Percentiles rank a stretch among this genome's conserved stretches.
Evolutionary conservation across 2,329 filamentous ascomycete genomes (phyloP).

Genomic region (Huntiella bhutanensis): DNA sequence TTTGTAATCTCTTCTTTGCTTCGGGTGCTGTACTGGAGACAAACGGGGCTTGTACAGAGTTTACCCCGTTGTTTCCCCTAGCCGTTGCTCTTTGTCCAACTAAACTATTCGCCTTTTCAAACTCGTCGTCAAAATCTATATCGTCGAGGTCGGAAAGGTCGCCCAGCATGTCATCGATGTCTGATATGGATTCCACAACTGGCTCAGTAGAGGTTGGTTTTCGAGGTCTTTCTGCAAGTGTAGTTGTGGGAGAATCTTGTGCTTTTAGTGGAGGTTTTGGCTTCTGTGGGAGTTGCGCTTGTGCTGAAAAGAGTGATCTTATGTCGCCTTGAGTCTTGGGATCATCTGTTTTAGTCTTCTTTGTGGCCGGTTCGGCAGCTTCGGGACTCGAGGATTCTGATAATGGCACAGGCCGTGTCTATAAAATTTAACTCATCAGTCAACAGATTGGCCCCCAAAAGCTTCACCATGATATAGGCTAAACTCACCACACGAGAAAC

Average conservation of each 20-base stretch:
- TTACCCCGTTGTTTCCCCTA: slow-evolving; percentile 23
- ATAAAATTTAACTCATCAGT: neutral
- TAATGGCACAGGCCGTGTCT: slow-evolving; percentile 14
- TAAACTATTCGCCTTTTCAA: slow-evolving; percentile 20
- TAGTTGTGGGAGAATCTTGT: neutral
- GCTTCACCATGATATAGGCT: neutral
- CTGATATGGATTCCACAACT: slow-evolving; percentile 38
- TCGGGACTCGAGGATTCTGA: slow-evolving; percentile 26
- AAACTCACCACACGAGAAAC: neutral
- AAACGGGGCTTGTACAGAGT: slow-evolving; percentile 18
- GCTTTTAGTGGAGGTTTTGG: slow-evolving; percentile 13
- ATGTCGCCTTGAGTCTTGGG: slow-evolving; percentile 38
- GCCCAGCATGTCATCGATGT: slow-evolving; percentile 20
- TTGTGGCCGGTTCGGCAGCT: slow-evolving; percentile 21
- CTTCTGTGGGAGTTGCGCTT: slow-evolving; percentile 26
- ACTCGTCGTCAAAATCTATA: slow-evolving; percentile 13
- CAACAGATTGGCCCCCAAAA: neutral
- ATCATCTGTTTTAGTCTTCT: slow-evolving; percentile 28
- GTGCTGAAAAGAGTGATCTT: slow-evolving; percentile 40
- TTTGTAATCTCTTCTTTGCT: slow-evolving; percentile 10
- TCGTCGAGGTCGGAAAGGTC: slow-evolving; percentile 7
- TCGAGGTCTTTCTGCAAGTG: slow-evolving; percentile 14
- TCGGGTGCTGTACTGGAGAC: neutral
- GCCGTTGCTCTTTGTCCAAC: slow-evolving; percentile 31
- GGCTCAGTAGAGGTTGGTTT: neutral